A percentile compares a stretch with the other conserved stretches of the same genome.
phyloP scores from a whole-genome alignment of 139 green algal genomes.

The Penium margaritaceum region DNA sequence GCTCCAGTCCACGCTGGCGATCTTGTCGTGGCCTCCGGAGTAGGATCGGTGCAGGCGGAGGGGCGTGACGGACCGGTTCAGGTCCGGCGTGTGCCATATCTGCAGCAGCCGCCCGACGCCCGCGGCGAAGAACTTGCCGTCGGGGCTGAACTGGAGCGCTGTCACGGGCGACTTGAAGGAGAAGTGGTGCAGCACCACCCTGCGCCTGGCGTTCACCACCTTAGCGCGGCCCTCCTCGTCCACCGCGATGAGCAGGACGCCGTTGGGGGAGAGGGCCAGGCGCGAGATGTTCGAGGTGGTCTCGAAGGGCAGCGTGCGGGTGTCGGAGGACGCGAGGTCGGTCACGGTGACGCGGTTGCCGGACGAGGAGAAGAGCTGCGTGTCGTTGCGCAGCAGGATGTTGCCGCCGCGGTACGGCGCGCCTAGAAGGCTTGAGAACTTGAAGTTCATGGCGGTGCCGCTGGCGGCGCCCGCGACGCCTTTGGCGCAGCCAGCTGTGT shows the following conservation, averaged over 20 bases:
- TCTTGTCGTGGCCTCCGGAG: constrained; percentile 67
- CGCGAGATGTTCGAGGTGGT: constrained; percentile 14
- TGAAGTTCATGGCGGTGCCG: constrained; percentile 35
- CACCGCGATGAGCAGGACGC: constrained; percentile 72
- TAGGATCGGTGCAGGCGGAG: constrained; percentile 86
- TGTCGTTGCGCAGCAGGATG: constrained; percentile 66
- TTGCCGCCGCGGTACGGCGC: constrained; percentile 88
- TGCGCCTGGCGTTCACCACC: constrained; percentile 60
- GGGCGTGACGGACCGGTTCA: constrained; percentile 58
- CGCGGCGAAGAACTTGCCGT: constrained; percentile 76
- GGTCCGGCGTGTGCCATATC: constrained; percentile 76
- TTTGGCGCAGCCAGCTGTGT: too few relatives aligned
- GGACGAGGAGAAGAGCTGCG: constrained; percentile 69
- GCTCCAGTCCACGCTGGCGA: constrained; percentile 82
- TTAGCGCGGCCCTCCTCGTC: constrained; percentile 72
- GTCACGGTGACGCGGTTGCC: constrained; percentile 76
- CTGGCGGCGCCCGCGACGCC: too few relatives aligned
- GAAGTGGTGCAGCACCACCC: constrained; percentile 84
- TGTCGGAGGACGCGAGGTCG: constrained; percentile 25
- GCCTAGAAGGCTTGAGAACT: constrained; percentile 78
- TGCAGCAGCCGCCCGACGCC: constrained; percentile 77
- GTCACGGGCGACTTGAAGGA: constrained; percentile 76
- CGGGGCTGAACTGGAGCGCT: constrained; percentile 75
- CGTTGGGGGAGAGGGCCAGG: constrained; percentile 59
- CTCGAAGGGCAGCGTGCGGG: constrained; percentile 35